A percentile compares a stretch with the other conserved stretches of the same genome.
Evolutionary conservation across 2,329 filamentous ascomycete species (phyloP).

Genomic region (Fusarium pseudoanthophilum): DNA sequence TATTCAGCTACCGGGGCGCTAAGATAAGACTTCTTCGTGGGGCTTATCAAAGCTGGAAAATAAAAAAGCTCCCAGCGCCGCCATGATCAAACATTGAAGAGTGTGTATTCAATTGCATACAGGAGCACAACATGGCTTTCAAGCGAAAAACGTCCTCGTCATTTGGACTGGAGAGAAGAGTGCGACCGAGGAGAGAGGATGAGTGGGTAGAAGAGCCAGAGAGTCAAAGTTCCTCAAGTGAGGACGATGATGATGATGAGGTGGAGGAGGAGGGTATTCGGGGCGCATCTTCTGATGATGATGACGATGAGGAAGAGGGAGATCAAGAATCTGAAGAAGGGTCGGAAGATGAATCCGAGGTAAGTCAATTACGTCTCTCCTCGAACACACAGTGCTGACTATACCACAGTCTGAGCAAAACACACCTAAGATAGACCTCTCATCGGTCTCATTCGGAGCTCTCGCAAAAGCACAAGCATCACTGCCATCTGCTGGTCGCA

Average conservation of each 20-base stretch:
- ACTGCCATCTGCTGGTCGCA: slow-evolving; percentile 55
- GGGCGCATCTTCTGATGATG: slow-evolving; percentile 29
- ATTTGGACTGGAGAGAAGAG: slow-evolving; percentile 54
- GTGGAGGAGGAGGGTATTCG: slow-evolving; percentile 45
- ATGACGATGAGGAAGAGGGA: slow-evolving; percentile 45
- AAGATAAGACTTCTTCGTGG: slow-evolving; percentile 32
- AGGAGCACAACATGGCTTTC: slow-evolving; percentile 46
- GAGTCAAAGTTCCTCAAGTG: slow-evolving; percentile 46
- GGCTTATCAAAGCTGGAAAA: slow-evolving; percentile 29
- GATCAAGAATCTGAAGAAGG: slow-evolving; percentile 31
- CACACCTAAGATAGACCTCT: slow-evolving; percentile 56
- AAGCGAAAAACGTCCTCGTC: slow-evolving; percentile 54
- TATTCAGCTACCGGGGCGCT: slow-evolving; percentile 29
- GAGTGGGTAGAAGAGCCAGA: slow-evolving; percentile 54
- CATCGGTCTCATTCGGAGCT: slow-evolving; percentile 86
- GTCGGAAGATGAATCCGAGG: slow-evolving; percentile 45
- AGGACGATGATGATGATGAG: slow-evolving; percentile 47
- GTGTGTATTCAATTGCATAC: neutral
- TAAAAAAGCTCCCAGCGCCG: slow-evolving; percentile 29
- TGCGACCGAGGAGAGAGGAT: slow-evolving; percentile 57
- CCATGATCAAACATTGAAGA: neutral
- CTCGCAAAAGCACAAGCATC: slow-evolving; percentile 85
- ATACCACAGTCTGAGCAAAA: slow-evolving; percentile 43
- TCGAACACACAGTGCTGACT: slow-evolving; percentile 8
- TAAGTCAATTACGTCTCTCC: slow-evolving; percentile 5